Evolutionary conservation across 106 monocot species (phyloP).

Genomic region (Dendrobium chrysotoxum): DNA sequence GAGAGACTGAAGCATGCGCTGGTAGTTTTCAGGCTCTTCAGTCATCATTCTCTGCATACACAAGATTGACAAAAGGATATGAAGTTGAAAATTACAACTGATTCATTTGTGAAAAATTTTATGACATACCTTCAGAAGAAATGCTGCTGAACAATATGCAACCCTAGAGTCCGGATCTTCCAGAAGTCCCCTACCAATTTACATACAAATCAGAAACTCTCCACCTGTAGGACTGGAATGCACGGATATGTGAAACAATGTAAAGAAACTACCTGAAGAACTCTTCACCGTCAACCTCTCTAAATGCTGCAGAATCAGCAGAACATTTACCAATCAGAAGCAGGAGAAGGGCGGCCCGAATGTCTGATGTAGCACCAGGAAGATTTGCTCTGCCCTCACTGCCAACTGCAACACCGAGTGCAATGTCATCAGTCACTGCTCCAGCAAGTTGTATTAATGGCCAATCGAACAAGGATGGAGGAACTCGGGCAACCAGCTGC

Average conservation of each 20-base stretch:
- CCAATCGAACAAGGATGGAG: conserved; percentile 80
- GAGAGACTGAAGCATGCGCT: conserved; percentile 89
- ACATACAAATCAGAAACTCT: background rate
- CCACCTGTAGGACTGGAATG: background rate
- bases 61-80: conserved; percentile 4
- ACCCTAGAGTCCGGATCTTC: conserved; percentile 97
- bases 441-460: conserved; percentile 95
- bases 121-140: conserved; percentile 78
- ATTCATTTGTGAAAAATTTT: background rate
- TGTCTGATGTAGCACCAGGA: conserved; percentile 88
- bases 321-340: conserved; percentile 93
- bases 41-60: conserved; percentile 88
- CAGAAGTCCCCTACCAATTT: conserved; percentile 62
- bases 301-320: conserved; percentile 66
- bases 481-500: conserved; percentile 78
- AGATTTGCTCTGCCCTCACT: conserved; percentile 86
- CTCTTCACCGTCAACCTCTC: conserved; percentile 91
- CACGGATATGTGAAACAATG: background rate
- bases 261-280: conserved; percentile 68
- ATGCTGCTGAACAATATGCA: conserved; percentile 93
- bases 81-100: background rate
- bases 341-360: conserved; percentile 79
- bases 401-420: conserved; percentile 91
- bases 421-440: conserved; percentile 95
- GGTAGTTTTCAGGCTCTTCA: conserved; percentile 86